Conservation (phyloP, 768 basidiomycete species). For the Mycena albidolilacea region DNA sequence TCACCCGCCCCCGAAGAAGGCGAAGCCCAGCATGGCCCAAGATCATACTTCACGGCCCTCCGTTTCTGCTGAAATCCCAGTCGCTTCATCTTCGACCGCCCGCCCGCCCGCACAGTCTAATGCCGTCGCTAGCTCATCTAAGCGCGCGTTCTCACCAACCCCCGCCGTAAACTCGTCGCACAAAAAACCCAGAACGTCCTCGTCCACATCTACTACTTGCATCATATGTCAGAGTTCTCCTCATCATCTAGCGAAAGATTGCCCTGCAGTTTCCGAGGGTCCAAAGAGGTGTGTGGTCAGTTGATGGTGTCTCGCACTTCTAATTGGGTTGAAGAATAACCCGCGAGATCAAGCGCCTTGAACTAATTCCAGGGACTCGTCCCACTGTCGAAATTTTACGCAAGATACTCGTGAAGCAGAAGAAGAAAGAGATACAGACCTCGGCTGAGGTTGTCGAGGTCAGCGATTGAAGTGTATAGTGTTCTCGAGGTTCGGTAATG, state of each 20-base stretch:
- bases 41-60: slow-evolving; percentile 18
- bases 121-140: slow-evolving; percentile 44
- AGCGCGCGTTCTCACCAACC: slow-evolving; percentile 47
- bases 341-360: slow-evolving; percentile 61
- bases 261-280: slow-evolving; percentile 69
- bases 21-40: slow-evolving; percentile 19
- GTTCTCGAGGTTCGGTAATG: background rate
- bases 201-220: slow-evolving; percentile 52
- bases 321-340: slow-evolving; percentile 52
- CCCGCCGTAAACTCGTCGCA: slow-evolving; percentile 41
- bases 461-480: slow-evolving; percentile 37
- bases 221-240: slow-evolving; percentile 62
- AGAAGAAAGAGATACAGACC: slow-evolving; percentile 46
- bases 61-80: background rate
- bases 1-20: slow-evolving; percentile 44
- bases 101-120: slow-evolving; percentile 23
- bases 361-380: slow-evolving; percentile 53
- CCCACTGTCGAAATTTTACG: slow-evolving; percentile 55
- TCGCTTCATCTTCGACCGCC: slow-evolving; percentile 9
- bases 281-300: slow-evolving; percentile 61
- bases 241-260: slow-evolving; percentile 66
- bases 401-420: slow-evolving; percentile 55
- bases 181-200: slow-evolving; percentile 56
- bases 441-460: slow-evolving; percentile 30
- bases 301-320: slow-evolving; percentile 4